Base-by-base conservation (phyloP, 495 filamentous ascomycete genomes). In the Penicillium verhagenii region DNA sequence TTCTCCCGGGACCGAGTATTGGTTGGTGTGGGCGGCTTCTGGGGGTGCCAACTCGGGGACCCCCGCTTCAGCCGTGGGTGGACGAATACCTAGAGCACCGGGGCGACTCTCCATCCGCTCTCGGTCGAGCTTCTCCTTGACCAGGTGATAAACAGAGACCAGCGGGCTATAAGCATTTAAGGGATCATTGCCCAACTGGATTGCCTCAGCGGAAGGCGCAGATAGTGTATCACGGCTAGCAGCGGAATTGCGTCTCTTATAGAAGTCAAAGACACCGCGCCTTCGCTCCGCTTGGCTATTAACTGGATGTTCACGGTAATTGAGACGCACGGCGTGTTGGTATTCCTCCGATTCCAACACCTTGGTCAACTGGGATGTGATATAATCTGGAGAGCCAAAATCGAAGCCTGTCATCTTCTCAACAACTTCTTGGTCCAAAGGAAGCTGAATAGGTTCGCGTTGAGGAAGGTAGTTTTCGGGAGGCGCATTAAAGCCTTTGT, bases 351-450 rank as follows among this genome's bases (percentile, higher is more conserved):
- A 96, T 61, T 89, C 86, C 54, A 99, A 80, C 14, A 91, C 79
- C 63, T 87, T 91, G 2, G 88, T 91, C 38, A 99, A 78, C 62
- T 96, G 88, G 4, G 81, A 69, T 29, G 79, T 82, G 63, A 99
- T 97, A 24, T 85, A 81, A 7, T 97, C 92, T 8, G 91, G 76
- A 0, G 89, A 74, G 1, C 94, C 94, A 70, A 99, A 99, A 70
- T 99, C 95, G 70, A 99, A 99, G 13, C 94, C 94, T 2, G 89
- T 96, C 94, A 99, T 99, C 56, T 90, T 91, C 52, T 88, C 77
- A 50, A 97, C 84, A 13, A 97, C 86, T 39, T 86, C 83, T 0
- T 82, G 77, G 66, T 99, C 93, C 21, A 99, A 75, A 1, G 95
- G 91, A 23, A 96, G 75, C 39, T 88, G 82, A 24, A 99, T 65